Conservation (phyloP, 176 grass and related monocot genomes). For the Saccharum spontaneum region DNA sequence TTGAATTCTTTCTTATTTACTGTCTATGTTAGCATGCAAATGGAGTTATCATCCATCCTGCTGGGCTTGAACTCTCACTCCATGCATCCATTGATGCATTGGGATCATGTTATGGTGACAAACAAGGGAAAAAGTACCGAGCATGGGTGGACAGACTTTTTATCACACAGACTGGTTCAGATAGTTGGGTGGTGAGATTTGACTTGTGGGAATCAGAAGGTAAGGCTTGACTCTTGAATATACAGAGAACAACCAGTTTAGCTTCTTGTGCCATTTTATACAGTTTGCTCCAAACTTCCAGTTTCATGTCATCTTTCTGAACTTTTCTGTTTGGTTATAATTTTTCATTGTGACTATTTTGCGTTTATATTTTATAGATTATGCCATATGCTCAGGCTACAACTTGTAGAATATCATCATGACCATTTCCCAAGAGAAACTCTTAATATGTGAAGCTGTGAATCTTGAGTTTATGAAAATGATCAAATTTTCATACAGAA, state of each 20-base stretch:
- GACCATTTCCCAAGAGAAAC: neutral
- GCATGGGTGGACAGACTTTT: conserved; percentile 79
- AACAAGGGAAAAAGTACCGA: conserved; percentile 62
- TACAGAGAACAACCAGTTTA: conserved; percentile 13
- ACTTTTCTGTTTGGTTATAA: neutral
- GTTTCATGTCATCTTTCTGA: neutral
- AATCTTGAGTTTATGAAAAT: neutral
- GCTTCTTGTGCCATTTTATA: conserved; percentile 8
- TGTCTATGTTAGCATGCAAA: conserved; percentile 50
- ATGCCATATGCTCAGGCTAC: neutral
- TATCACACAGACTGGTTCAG: conserved; percentile 57
- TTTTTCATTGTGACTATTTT: conserved; percentile 1
- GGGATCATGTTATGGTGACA: conserved; percentile 63
- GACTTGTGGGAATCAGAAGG: conserved; percentile 81
- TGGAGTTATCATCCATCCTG: conserved; percentile 65
- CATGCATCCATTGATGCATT: conserved; percentile 56
- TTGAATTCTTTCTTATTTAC: conserved; percentile 21
- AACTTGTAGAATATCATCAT: neutral
- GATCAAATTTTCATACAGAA: neutral
- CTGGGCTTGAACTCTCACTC: conserved; percentile 59
- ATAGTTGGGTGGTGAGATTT: conserved; percentile 73
- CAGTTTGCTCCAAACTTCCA: neutral
- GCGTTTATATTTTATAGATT: neutral
- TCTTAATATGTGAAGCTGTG: neutral
- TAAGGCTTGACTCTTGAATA: conserved; percentile 32